Conservation (phyloP, 495 filamentous ascomycete genomes). For the Durotheca rogersii region DNA sequence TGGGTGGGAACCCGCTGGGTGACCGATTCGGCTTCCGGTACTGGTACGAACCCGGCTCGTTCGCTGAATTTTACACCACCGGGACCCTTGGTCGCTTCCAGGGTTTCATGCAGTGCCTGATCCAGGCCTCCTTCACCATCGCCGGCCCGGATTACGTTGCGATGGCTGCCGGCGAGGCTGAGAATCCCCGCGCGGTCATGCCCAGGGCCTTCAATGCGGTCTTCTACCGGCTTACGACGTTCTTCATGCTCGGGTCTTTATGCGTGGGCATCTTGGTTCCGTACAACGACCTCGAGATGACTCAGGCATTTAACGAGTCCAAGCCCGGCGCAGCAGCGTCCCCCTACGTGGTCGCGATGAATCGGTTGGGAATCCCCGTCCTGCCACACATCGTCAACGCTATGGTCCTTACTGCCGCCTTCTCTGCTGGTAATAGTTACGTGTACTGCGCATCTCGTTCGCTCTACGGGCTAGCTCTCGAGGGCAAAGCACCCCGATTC, state of each 20-base stretch:
- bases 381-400: constrained; percentile 73
- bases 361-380: constrained; percentile 59
- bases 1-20: constrained; percentile 63
- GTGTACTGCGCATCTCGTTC: constrained; percentile 70
- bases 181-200: constrained; percentile 61
- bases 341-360: constrained; percentile 77
- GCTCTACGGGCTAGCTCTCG: constrained; percentile 58
- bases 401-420: constrained; percentile 63
- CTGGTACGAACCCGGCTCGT: constrained; percentile 69
- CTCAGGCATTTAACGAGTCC: constrained; percentile 48
- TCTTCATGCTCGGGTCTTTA: constrained; percentile 67
- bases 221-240: constrained; percentile 64
- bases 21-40: constrained; percentile 69
- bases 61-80: constrained; percentile 57
- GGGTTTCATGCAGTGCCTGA: constrained; percentile 65
- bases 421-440: constrained; percentile 76
- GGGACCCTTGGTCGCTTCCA: constrained; percentile 62
- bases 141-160: constrained; percentile 71
- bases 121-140: constrained; percentile 68
- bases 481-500: constrained; percentile 59
- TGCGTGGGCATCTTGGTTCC: constrained; percentile 64
- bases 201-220: constrained; percentile 67
- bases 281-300: constrained; percentile 49
- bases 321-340: constrained; percentile 62
- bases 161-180: constrained; percentile 71